Conservation (phyloP, 2,329 filamentous ascomycete genomes). For the Lecanoromycetidae sp. region DNA sequence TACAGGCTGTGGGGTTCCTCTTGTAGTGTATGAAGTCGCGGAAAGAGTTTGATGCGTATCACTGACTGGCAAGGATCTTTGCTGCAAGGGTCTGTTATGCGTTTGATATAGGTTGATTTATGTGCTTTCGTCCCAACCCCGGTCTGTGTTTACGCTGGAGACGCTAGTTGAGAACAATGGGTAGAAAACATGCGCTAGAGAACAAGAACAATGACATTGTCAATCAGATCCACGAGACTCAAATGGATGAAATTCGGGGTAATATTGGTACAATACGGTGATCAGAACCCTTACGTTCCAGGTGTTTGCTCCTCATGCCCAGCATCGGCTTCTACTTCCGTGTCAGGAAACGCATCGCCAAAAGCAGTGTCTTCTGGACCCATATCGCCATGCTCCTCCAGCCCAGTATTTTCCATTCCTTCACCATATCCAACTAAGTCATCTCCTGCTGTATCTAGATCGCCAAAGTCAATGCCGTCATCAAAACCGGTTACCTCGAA, state of each 20-base stretch:
- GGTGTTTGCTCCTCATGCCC: constrained; percentile 24
- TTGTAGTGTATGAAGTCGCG: too few relatives aligned
- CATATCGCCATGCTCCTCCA: constrained; percentile 36
- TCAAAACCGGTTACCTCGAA: constrained; percentile 30
- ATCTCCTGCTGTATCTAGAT: constrained; percentile 60
- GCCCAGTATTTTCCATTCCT: constrained; percentile 35
- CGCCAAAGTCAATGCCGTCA: constrained; percentile 42
- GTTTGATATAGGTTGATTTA: too few relatives aligned
- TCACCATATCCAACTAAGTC: constrained; percentile 56
- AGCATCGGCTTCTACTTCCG: constrained; percentile 48
- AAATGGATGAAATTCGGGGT: neutral
- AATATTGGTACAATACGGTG: neutral
- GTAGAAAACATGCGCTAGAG: too few relatives aligned
- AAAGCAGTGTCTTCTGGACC: constrained; percentile 71
- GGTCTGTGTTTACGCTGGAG: too few relatives aligned
- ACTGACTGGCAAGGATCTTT: too few relatives aligned
- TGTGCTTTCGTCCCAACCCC: too few relatives aligned
- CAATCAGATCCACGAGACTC: too few relatives aligned
- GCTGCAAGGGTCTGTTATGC: too few relatives aligned
- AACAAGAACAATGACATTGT: too few relatives aligned
- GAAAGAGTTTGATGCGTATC: too few relatives aligned
- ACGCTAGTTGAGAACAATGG: too few relatives aligned
- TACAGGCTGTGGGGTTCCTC: too few relatives aligned
- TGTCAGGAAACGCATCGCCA: constrained; percentile 65
- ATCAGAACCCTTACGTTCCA: neutral